A percentile compares a stretch with the other conserved stretches of the same genome.
Evolutionary conservation across 768 basidiomycete species (phyloP).

Genomic region (Macrolepiota dolichaula): DNA sequence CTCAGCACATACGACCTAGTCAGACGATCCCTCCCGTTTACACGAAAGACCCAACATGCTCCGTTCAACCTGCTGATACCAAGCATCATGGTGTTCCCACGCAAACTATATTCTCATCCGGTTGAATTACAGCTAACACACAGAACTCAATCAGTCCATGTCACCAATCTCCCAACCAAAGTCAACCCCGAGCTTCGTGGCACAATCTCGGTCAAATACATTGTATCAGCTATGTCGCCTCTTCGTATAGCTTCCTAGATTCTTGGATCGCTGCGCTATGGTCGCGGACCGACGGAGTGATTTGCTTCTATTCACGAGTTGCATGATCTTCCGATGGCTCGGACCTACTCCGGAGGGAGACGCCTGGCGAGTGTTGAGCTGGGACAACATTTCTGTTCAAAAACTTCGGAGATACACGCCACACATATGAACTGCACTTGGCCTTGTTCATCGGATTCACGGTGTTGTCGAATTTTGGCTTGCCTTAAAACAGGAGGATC

Average conservation of each 20-base stretch:
- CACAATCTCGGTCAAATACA: too few relatives aligned
- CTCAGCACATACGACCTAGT: too few relatives aligned
- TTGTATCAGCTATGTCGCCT: not conserved
- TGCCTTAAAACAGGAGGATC: not conserved
- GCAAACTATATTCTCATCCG: too few relatives aligned
- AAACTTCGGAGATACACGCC: not conserved
- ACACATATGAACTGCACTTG: not conserved
- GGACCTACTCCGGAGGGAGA: slow-evolving; percentile 1
- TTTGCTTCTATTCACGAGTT: not conserved
- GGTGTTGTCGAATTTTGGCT: not conserved
- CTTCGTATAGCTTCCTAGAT: not conserved
- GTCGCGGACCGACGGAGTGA: not conserved
- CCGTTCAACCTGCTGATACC: too few relatives aligned
- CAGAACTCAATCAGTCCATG: too few relatives aligned
- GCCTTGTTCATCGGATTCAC: not conserved
- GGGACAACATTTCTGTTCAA: not conserved
- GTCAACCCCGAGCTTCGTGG: too few relatives aligned
- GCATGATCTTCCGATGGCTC: not conserved
- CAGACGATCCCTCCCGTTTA: too few relatives aligned
- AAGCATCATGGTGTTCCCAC: too few relatives aligned
- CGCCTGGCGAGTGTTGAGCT: not conserved
- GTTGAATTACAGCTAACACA: too few relatives aligned
- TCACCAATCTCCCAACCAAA: too few relatives aligned
- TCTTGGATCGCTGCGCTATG: not conserved
- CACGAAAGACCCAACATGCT: too few relatives aligned